Evolutionary conservation across 148 eudicot species (phyloP).

Genomic region (Heliamphora exappendiculata): DNA sequence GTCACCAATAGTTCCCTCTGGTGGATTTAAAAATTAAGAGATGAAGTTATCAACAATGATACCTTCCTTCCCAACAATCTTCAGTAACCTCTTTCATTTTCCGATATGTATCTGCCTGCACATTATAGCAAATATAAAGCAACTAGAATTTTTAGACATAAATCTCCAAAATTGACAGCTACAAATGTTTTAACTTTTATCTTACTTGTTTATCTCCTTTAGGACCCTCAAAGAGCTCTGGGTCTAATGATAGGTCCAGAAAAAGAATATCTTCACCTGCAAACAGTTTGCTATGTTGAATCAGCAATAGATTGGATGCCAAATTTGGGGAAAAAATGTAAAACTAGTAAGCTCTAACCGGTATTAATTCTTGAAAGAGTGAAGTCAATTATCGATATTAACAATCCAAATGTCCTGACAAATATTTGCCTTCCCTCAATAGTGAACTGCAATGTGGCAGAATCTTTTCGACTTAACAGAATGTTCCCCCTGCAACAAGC

Average conservation of each 20-base stretch:
- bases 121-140: conserved; percentile 2
- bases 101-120: conserved; percentile 85
- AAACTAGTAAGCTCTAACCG: conserved; percentile 30
- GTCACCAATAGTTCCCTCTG: background rate
- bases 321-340: background rate
- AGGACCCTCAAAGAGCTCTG: conserved; percentile 88
- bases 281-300: background rate
- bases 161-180: background rate
- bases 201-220: conserved; percentile 92
- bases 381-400: conserved; percentile 79
- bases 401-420: conserved; percentile 60
- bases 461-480: conserved; percentile 65
- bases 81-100: conserved; percentile 84
- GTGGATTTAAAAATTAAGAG: background rate
- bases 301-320: conserved; percentile 12
- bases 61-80: conserved; percentile 99
- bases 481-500: conserved; percentile 69
- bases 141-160: background rate
- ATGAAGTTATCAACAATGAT: conserved; percentile 6
- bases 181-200: conserved; percentile 8
- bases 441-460: conserved; percentile 38
- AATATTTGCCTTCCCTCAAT: conserved; percentile 54
- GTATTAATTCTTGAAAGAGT: conserved; percentile 93
- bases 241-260: conserved; percentile 79
- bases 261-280: conserved; percentile 82